phyloP scores from a whole-genome alignment of 768 basidiomycete genomes.

The Panaeolus papilionaceus region DNA sequence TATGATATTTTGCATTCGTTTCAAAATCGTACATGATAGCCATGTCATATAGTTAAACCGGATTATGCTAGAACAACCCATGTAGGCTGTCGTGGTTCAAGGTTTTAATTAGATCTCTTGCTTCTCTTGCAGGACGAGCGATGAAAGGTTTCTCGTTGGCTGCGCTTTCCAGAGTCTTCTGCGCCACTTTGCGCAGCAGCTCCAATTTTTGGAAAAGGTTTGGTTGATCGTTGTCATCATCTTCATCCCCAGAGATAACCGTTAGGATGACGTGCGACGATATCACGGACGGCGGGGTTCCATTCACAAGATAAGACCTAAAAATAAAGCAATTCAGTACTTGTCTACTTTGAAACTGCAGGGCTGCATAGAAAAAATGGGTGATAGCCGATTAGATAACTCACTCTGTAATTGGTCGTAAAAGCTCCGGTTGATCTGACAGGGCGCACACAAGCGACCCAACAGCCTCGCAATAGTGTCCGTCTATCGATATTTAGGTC shows the following conservation, averaged over 20 bases:
- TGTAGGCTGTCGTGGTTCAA: constrained; percentile 48
- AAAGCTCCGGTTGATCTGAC: constrained; percentile 63
- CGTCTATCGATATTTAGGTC: constrained; percentile 34
- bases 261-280: constrained; percentile 67
- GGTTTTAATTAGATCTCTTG: constrained; percentile 70
- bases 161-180: constrained; percentile 75
- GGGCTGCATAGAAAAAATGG: neutral
- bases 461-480: constrained; percentile 71
- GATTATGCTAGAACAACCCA: constrained; percentile 46
- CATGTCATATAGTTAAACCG: neutral
- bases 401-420: constrained; percentile 73
- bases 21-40: neutral
- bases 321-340: constrained; percentile 19
- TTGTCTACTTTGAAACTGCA: neutral
- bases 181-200: constrained; percentile 65
- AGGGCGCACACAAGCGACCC: constrained; percentile 69
- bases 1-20: neutral
- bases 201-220: constrained; percentile 72
- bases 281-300: constrained; percentile 70
- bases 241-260: constrained; percentile 54
- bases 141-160: constrained; percentile 74
- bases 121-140: constrained; percentile 82
- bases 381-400: constrained; percentile 30
- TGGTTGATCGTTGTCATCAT: constrained; percentile 42
- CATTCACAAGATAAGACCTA: constrained; percentile 68